Conservation (phyloP, 441 rosid genomes). For the Dalechampia spathulata region DNA sequence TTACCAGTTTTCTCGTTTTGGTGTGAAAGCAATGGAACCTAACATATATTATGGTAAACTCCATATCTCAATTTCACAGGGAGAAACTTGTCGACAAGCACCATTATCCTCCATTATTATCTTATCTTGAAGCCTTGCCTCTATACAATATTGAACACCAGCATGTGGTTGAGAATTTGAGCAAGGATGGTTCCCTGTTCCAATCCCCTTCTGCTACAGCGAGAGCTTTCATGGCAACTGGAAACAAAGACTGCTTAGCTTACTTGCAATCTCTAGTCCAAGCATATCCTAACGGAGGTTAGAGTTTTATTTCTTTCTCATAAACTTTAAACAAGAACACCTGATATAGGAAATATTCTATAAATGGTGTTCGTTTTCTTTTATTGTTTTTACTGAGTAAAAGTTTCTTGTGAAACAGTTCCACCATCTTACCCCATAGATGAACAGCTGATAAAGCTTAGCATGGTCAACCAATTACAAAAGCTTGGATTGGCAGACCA, state of each 20-base stretch:
- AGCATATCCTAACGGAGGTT: slow-evolving; percentile 40
- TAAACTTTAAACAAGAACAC: too few species aligned
- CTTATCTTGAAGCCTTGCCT: slow-evolving; percentile 43
- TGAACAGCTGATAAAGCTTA: slow-evolving; percentile 44
- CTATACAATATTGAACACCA: slow-evolving; percentile 14
- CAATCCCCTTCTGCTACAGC: slow-evolving; percentile 77
- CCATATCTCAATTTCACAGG: slow-evolving; percentile 9
- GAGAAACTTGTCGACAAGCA: slow-evolving; percentile 23
- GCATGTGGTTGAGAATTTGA: slow-evolving; percentile 21
- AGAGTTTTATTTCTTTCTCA: not conserved
- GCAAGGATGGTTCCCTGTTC: slow-evolving; percentile 42
- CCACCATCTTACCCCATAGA: slow-evolving; percentile 37
- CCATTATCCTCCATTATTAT: slow-evolving; percentile 29
- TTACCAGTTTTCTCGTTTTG: too few species aligned
- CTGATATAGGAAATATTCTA: too few species aligned
- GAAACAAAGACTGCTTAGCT: slow-evolving; percentile 29
- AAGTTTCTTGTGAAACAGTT: slow-evolving; percentile 22
- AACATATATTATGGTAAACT: too few species aligned
- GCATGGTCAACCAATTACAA: slow-evolving; percentile 38
- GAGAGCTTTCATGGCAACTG: slow-evolving; percentile 43
- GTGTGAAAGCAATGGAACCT: too few species aligned
- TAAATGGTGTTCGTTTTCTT: too few species aligned
- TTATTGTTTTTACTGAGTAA: too few species aligned
- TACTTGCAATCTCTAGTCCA: slow-evolving; percentile 40
- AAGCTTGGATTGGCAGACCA: slow-evolving; percentile 44